Conservation (phyloP, 1,284 basidiomycete species). For the Pterulicium gracile region DNA sequence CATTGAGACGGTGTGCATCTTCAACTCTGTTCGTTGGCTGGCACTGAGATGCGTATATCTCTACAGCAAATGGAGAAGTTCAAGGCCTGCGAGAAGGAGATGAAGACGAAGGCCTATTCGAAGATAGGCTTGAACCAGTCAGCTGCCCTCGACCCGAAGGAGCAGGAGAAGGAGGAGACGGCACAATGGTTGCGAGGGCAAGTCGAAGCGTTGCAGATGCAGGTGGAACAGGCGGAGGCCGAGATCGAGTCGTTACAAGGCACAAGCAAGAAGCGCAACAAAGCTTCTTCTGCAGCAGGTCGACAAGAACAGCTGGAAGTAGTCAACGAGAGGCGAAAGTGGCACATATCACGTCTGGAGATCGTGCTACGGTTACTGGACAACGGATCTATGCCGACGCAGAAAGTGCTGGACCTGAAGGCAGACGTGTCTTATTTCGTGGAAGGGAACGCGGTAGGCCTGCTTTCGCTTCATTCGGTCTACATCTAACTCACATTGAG, state of each 20-base stretch:
- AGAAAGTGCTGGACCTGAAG: conserved; percentile 76
- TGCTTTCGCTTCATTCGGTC: conserved; percentile 8
- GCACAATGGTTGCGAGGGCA: conserved; percentile 79
- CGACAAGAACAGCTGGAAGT: conserved; percentile 79
- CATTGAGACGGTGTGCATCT: conserved; percentile 87
- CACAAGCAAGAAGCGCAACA: conserved; percentile 79
- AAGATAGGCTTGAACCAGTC: conserved; percentile 97
- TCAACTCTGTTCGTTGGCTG: conserved; percentile 12
- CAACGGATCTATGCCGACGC: conserved; percentile 83
- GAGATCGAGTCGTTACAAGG: conserved; percentile 89
- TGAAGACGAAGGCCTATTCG: conserved; percentile 99
- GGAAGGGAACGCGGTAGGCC: conserved; percentile 85
- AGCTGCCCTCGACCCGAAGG: conserved; percentile 90
- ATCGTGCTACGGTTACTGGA: conserved; percentile 89
- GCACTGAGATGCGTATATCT: conserved; percentile 12
- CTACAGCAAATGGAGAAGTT: conserved; percentile 99
- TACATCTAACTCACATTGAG: conserved; percentile 4
- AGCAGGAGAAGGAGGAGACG: conserved; percentile 91
- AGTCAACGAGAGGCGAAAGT: conserved; percentile 89
- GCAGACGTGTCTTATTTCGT: conserved; percentile 98
- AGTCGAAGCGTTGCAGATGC: conserved; percentile 89
- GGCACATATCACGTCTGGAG: conserved; percentile 92
- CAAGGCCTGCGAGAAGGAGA: conserved; percentile 99
- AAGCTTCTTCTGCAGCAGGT: conserved; percentile 54
- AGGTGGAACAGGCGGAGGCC: conserved; percentile 91